Evolutionary conservation across 2,329 filamentous ascomycete species (phyloP).

Genomic region (Teratosphaeria pseudoeucalypti): DNA sequence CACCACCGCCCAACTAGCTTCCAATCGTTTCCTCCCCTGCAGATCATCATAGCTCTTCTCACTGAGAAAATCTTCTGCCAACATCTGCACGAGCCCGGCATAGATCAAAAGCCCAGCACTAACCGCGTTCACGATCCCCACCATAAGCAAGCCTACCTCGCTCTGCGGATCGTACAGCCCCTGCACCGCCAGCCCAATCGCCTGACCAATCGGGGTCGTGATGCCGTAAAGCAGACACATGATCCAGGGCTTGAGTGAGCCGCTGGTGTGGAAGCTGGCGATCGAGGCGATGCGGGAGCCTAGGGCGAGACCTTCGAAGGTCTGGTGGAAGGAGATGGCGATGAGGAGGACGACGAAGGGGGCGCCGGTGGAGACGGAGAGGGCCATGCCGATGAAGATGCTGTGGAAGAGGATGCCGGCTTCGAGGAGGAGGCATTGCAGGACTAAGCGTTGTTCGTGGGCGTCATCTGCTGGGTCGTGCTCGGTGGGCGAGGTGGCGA

Average conservation of each 20-base stretch:
- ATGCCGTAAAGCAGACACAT: conserved; percentile 55
- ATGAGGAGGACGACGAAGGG: conserved; percentile 57
- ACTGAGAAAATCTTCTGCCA: conserved; percentile 46
- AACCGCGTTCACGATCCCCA: conserved; percentile 42
- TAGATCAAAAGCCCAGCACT: conserved; percentile 39
- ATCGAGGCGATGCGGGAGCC: conserved; percentile 61
- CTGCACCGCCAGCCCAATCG: conserved; percentile 40
- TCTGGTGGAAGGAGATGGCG: conserved; percentile 63
- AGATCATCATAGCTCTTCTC: conserved; percentile 53
- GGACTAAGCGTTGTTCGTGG: conserved; percentile 51
- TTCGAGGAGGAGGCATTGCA: conserved; percentile 66
- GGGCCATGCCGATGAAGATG: conserved; percentile 64
- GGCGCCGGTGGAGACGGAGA: conserved; percentile 56
- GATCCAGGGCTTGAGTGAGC: conserved; percentile 64
- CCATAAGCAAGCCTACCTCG: conserved; percentile 38
- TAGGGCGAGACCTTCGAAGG: conserved; percentile 59
- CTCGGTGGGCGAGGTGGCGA: conserved; percentile 4
- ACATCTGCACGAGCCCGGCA: conserved; percentile 39
- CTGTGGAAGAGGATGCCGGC: conserved; percentile 72
- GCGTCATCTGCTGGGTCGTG: conserved; percentile 4
- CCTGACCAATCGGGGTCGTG: conserved; percentile 42
- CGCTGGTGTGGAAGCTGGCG: conserved; percentile 54
- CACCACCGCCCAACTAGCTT: conserved; percentile 53
- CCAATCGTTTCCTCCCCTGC: conserved; percentile 46
- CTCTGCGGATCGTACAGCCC: conserved; percentile 40